These are phyloP conservation scores for Plasmodium coatneyi DNA, from an alignment of 169 alveolate species.

Conservation along the genomic window DNA sequence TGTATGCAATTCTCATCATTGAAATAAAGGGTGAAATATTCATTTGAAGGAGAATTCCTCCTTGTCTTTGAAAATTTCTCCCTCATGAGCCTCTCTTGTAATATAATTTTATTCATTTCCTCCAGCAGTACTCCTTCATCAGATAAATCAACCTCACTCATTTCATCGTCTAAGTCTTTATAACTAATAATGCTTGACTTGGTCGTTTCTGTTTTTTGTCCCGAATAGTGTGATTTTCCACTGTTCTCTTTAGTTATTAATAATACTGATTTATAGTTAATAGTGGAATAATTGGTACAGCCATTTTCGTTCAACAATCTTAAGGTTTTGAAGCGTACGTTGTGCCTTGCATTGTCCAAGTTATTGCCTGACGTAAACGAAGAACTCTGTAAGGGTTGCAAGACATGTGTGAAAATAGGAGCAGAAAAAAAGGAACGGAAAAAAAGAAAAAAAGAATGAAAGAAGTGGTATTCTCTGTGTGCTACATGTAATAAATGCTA, in stretches of 20 bases:
- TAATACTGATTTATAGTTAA: not conserved
- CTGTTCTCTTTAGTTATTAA: not conserved
- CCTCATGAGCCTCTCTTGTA: not conserved
- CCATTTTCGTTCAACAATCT: not conserved
- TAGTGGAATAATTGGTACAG: not conserved
- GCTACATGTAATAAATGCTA: not conserved
- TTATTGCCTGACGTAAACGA: not conserved
- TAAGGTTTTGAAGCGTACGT: not conserved
- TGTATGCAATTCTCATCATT: not conserved
- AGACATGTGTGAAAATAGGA: not conserved
- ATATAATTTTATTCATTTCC: conserved; percentile 11
- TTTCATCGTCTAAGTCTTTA: not conserved
- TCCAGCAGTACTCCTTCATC: not conserved
- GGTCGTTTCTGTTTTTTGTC: not conserved
- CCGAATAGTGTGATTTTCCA: not conserved
- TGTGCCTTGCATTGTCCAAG: not conserved
- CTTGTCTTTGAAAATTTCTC: not conserved
- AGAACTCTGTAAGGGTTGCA: not conserved
- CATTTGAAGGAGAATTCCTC: not conserved
- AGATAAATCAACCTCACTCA: not conserved
- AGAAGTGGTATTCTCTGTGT: too few species aligned
- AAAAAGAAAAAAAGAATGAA: not conserved
- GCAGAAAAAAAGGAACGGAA: not conserved
- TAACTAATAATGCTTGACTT: not conserved
- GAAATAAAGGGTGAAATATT: not conserved